phyloP scores from a whole-genome alignment of 2,329 filamentous ascomycete species.

The Arthrobotrys entomopaga region DNA sequence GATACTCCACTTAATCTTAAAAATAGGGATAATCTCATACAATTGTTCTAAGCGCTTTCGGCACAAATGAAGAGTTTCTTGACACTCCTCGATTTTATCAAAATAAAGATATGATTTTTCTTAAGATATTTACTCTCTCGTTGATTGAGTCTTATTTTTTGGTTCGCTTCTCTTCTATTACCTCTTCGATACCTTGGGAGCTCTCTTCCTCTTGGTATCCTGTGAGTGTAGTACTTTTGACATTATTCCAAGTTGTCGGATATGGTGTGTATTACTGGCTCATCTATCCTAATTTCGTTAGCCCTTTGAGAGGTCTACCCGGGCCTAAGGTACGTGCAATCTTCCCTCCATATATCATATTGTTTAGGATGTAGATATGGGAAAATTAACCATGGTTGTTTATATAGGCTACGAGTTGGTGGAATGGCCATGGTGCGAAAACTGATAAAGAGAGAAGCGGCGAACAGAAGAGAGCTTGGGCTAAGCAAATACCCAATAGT shows the following conservation, averaged over 20 bases:
- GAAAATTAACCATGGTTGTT: too few species aligned
- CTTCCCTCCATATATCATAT: too few species aligned
- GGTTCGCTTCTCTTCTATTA: slow-evolving; percentile 8
- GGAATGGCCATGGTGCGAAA: slow-evolving; percentile 40
- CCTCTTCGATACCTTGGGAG: slow-evolving; percentile 22
- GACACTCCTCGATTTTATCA: background rate
- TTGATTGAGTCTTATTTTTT: slow-evolving; percentile 33
- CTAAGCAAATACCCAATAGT: slow-evolving; percentile 71
- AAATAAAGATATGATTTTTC: slow-evolving; percentile 17
- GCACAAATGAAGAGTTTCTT: too few species aligned
- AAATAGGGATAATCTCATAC: too few species aligned
- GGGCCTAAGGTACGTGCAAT: slow-evolving; percentile 38
- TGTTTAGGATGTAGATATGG: too few species aligned
- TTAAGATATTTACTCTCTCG: slow-evolving; percentile 28
- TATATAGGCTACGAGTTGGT: slow-evolving; percentile 32
- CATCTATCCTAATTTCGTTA: slow-evolving; percentile 38
- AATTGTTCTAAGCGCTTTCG: too few species aligned
- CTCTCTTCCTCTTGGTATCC: slow-evolving; percentile 17
- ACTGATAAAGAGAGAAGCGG: slow-evolving; percentile 45
- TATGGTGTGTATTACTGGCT: slow-evolving; percentile 41
- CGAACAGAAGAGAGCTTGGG: slow-evolving; percentile 63
- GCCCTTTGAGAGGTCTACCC: slow-evolving; percentile 31
- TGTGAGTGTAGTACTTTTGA: slow-evolving; percentile 7
- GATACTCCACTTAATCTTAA: too few species aligned
- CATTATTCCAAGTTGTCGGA: background rate